Evolutionary conservation across 768 basidiomycete genomes (phyloP).

Genomic region (Gloeophyllum trabeum): DNA sequence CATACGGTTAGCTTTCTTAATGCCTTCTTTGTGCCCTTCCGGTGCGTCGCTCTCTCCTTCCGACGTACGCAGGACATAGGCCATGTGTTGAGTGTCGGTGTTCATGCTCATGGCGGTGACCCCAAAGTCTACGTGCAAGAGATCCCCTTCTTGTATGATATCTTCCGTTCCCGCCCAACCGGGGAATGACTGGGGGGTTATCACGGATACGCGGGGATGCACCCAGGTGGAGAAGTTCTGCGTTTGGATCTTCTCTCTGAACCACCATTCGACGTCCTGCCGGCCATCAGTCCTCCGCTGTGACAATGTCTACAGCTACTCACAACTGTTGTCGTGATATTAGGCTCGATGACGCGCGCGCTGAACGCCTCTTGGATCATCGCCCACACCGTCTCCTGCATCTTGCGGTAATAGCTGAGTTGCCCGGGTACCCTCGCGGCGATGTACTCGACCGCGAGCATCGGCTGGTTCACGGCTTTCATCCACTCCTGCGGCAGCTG

Average conservation of each 20-base stretch:
- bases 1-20: constrained; percentile 35
- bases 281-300: not conserved
- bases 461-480: constrained; percentile 27
- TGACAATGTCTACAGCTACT: constrained; percentile 2
- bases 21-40: constrained; percentile 29
- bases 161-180: constrained; percentile 28
- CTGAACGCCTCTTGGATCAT: constrained; percentile 44
- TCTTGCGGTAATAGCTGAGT: constrained; percentile 28
- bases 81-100: constrained; percentile 46
- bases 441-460: constrained; percentile 37
- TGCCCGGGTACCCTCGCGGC: constrained; percentile 29
- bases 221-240: constrained; percentile 39
- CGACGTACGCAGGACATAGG: constrained; percentile 34
- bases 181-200: constrained; percentile 28
- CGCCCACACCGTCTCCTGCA: constrained; percentile 42
- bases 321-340: constrained; percentile 33
- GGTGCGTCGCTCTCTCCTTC: constrained; percentile 30
- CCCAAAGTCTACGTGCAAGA: constrained; percentile 45
- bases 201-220: constrained; percentile 37
- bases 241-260: constrained; percentile 36
- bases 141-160: constrained; percentile 33
- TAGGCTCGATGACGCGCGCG: constrained; percentile 26
- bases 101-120: constrained; percentile 43
- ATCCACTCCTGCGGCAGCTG: constrained; percentile 30
- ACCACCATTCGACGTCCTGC: constrained; percentile 45